Conservation (phyloP, 2,329 filamentous ascomycete genomes). For the Phyllosticta citriasiana region DNA sequence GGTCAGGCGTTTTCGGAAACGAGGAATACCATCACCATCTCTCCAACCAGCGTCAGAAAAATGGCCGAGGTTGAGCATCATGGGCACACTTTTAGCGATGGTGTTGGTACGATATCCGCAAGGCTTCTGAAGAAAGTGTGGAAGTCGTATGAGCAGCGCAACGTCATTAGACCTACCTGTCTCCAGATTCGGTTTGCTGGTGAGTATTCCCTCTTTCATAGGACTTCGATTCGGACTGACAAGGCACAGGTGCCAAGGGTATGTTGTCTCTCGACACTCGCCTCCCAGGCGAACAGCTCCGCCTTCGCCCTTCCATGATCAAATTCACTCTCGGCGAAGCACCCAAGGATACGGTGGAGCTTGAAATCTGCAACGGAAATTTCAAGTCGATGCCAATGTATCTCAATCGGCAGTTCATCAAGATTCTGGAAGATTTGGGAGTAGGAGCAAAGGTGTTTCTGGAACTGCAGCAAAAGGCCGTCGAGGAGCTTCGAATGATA, state of each 20-base stretch:
- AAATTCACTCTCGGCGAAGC: slow-evolving; percentile 47
- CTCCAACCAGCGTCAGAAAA: slow-evolving; percentile 15
- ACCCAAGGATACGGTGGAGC: slow-evolving; percentile 36
- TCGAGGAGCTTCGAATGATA: slow-evolving; percentile 50
- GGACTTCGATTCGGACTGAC: slow-evolving; percentile 1
- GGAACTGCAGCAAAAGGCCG: slow-evolving; percentile 51
- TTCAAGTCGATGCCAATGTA: slow-evolving; percentile 57
- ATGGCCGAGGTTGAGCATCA: slow-evolving; percentile 44
- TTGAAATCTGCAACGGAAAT: slow-evolving; percentile 64
- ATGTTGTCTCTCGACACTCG: slow-evolving; percentile 62
- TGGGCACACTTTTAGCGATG: slow-evolving; percentile 62
- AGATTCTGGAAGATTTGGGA: slow-evolving; percentile 72
- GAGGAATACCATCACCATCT: slow-evolving; percentile 48
- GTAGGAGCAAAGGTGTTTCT: slow-evolving; percentile 52
- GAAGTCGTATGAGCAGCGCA: slow-evolving; percentile 35
- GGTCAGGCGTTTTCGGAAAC: slow-evolving; percentile 68
- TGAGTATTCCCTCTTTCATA: slow-evolving; percentile 15
- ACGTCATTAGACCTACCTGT: slow-evolving; percentile 46
- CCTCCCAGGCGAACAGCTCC: slow-evolving; percentile 48
- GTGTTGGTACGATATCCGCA: slow-evolving; percentile 63
- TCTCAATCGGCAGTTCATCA: slow-evolving; percentile 73
- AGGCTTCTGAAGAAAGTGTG: slow-evolving; percentile 52
- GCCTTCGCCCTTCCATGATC: slow-evolving; percentile 63
- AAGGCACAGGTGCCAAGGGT: slow-evolving; percentile 54
- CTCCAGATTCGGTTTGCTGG: slow-evolving; percentile 66